These are phyloP conservation scores for Penicillium sumatraense DNA, from an alignment of 2,329 filamentous ascomycete species.

Conservation along the genomic window DNA sequence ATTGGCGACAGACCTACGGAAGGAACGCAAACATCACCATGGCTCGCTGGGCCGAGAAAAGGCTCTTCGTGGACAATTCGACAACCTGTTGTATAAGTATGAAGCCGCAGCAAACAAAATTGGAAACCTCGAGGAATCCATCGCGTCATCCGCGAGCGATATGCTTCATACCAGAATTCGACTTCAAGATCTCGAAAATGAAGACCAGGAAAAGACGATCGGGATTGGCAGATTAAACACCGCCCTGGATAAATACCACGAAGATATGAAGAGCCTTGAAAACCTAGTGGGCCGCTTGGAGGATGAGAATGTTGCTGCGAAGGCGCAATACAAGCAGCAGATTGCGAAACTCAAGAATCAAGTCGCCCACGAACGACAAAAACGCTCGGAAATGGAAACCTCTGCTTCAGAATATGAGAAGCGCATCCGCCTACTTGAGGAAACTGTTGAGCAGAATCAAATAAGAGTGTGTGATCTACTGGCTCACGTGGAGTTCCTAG, in stretches of 20 bases:
- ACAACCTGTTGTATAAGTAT: slow-evolving; percentile 44
- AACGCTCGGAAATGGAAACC: slow-evolving; percentile 40
- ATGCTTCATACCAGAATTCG: slow-evolving; percentile 51
- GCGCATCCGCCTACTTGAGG: slow-evolving; percentile 44
- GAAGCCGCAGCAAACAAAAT: slow-evolving; percentile 44
- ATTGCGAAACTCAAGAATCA: slow-evolving; percentile 41
- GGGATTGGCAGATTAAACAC: slow-evolving; percentile 48
- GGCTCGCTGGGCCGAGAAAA: slow-evolving; percentile 44
- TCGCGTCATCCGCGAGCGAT: slow-evolving; percentile 49
- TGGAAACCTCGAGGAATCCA: slow-evolving; percentile 42
- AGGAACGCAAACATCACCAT: slow-evolving; percentile 37
- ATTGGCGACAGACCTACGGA: slow-evolving; percentile 39
- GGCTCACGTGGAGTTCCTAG: slow-evolving; percentile 38
- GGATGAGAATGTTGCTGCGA: slow-evolving; percentile 37
- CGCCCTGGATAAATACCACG: slow-evolving; percentile 49
- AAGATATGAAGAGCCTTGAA: slow-evolving; percentile 50
- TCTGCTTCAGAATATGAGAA: slow-evolving; percentile 38
- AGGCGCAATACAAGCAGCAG: slow-evolving; percentile 33
- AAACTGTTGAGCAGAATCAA: slow-evolving; percentile 40
- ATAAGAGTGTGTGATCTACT: slow-evolving; percentile 39
- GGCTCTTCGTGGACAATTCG: slow-evolving; percentile 50
- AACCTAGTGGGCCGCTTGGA: slow-evolving; percentile 47
- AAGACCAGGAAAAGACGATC: slow-evolving; percentile 45
- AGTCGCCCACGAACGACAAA: slow-evolving; percentile 37
- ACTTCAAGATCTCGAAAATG: slow-evolving; percentile 47